phyloP scores from a whole-genome alignment of 2,329 filamentous ascomycete genomes.

The Phoma sp. region DNA sequence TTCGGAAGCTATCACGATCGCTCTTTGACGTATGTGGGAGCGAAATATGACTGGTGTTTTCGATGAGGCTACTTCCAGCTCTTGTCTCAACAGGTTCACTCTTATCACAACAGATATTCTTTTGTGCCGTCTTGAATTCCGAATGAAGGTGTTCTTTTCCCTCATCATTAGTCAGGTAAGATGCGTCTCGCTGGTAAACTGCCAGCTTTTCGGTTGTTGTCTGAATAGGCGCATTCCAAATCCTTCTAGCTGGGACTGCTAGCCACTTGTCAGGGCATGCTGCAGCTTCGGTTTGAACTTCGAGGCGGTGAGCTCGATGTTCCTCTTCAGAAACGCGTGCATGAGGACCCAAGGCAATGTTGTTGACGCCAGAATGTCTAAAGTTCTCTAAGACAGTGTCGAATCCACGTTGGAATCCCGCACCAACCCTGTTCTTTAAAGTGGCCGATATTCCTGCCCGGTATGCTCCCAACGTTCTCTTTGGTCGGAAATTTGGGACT shows the following conservation, averaged over 20 bases:
- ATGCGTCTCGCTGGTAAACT: neutral
- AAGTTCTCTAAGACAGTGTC: neutral
- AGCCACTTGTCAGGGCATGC: neutral
- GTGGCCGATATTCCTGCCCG: neutral
- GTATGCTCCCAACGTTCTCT: neutral
- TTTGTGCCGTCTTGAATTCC: neutral
- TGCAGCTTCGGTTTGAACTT: neutral
- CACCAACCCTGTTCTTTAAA: neutral
- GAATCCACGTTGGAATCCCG: neutral
- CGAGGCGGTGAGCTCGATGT: neutral
- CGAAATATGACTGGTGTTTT: neutral
- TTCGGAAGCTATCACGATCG: neutral
- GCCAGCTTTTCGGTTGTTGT: neutral
- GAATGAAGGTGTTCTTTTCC: neutral
- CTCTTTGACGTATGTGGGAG: neutral
- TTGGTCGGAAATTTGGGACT: neutral
- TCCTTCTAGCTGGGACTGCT: neutral
- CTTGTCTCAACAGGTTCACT: too few species aligned
- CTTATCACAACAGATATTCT: too few species aligned
- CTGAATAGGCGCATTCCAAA: neutral
- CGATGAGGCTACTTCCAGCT: too few species aligned
- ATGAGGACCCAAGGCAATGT: neutral
- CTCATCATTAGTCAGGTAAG: neutral
- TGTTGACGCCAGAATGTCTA: neutral
- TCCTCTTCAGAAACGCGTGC: constrained; percentile 3